Evolutionary conservation across 208 protist genomes (phyloP).

Genomic region (Crithidia fasciculata): DNA sequence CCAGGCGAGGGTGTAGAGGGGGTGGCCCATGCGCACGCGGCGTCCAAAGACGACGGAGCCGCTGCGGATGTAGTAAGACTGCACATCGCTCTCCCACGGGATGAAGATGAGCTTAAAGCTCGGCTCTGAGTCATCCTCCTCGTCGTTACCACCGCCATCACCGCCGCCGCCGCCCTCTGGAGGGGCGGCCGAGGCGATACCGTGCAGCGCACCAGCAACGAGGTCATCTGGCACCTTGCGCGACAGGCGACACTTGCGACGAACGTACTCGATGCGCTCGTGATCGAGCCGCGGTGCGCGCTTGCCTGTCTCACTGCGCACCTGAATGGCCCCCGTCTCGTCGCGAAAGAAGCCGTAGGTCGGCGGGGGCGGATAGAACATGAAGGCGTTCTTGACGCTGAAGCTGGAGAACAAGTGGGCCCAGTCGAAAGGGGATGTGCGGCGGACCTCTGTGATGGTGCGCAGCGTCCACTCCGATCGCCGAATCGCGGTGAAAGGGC

Average conservation of each 20-base stretch:
- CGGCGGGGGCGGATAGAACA: constrained; percentile 55
- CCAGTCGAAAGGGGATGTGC: constrained; percentile 35
- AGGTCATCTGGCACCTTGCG: constrained; percentile 22
- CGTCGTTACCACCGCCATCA: background rate
- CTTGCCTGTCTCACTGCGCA: constrained; percentile 26
- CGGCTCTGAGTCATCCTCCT: constrained; percentile 11
- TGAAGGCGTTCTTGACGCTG: constrained; percentile 56
- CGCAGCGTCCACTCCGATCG: constrained; percentile 36
- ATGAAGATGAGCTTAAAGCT: constrained; percentile 50
- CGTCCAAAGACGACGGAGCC: constrained; percentile 41
- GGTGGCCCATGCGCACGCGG: constrained; percentile 25
- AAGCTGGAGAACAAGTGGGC: constrained; percentile 42
- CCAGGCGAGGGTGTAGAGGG: constrained; percentile 23
- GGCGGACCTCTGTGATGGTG: constrained; percentile 2
- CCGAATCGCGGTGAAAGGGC: constrained; percentile 40
- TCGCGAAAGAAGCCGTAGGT: constrained; percentile 41
- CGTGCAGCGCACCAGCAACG: constrained; percentile 20
- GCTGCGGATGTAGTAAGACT: constrained; percentile 40
- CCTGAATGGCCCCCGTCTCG: constrained; percentile 25
- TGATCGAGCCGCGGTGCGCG: constrained; percentile 22
- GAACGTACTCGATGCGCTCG: constrained; percentile 32
- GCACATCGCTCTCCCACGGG: constrained; percentile 40
- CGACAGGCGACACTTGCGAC: constrained; percentile 15
- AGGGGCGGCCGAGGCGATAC: constrained; percentile 12
- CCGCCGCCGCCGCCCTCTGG: background rate